These are phyloP conservation scores for Tripterygium wilfordii DNA, from an alignment of 177 flowering plant genomes.

Conservation along the genomic window DNA sequence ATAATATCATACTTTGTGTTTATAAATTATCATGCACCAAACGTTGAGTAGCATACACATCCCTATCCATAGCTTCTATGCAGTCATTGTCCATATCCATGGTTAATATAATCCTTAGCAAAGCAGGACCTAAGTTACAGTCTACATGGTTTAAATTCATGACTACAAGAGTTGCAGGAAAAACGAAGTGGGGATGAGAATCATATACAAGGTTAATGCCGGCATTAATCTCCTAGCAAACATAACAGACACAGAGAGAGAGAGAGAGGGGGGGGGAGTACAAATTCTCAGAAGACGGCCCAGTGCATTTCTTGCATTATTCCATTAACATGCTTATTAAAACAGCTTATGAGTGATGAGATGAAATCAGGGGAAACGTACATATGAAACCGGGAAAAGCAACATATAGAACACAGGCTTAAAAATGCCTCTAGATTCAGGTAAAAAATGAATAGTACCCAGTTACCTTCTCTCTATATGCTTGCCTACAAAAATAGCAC, in stretches of 20 bases:
- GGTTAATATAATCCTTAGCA: no score
- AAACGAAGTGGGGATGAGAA: no score
- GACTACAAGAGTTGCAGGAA: no score
- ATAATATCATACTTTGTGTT: no score
- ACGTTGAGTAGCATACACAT: no score
- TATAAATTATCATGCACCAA: no score
- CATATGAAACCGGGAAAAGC: conserved; percentile 9
- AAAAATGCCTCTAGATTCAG: conserved; percentile 11
- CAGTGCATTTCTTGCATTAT: conserved; percentile 11
- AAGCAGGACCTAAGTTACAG: no score
- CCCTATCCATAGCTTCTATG: no score
- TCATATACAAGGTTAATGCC: no score
- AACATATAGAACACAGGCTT: conserved; percentile 8
- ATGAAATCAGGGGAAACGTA: conserved; percentile 9
- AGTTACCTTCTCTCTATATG: conserved; percentile 18
- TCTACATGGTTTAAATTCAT: no score
- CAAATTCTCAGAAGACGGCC: neutral
- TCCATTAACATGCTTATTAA: conserved; percentile 15
- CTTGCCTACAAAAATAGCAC: conserved; percentile 37
- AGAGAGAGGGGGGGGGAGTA: neutral
- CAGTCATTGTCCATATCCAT: no score
- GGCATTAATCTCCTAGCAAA: neutral
- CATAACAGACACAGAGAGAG: neutral
- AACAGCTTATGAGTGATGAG: conserved; percentile 14
- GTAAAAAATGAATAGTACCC: conserved; percentile 7